These are phyloP conservation scores for Globisporangium alternatum DNA, from an alignment of 352 stramenopile species.

Conservation along the genomic window DNA sequence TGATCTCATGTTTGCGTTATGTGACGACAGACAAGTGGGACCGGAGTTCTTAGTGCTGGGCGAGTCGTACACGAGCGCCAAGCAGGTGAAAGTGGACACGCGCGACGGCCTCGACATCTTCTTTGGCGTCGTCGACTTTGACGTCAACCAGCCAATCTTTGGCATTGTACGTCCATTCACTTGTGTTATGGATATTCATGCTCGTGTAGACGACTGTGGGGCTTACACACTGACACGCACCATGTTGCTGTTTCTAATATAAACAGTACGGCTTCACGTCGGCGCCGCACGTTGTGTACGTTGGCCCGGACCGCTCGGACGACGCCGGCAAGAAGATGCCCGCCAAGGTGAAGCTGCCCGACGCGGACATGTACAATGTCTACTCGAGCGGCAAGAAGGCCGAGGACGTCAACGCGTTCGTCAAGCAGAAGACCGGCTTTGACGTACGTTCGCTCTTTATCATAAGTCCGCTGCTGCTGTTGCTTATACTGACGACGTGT, in stretches of 20 bases:
- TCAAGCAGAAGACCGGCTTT: slow-evolving; percentile 83
- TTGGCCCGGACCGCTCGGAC: slow-evolving; percentile 54
- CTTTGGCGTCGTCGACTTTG: slow-evolving; percentile 79
- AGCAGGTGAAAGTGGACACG: slow-evolving; percentile 72
- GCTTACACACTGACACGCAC: not conserved
- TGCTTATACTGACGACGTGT: not conserved
- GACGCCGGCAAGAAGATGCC: slow-evolving; percentile 49
- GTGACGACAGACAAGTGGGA: slow-evolving; percentile 37
- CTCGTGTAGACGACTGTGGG: not conserved
- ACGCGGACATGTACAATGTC: slow-evolving; percentile 72
- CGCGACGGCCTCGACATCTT: slow-evolving; percentile 74
- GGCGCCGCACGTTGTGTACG: slow-evolving; percentile 72
- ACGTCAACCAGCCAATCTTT: slow-evolving; percentile 64
- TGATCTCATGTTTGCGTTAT: not conserved
- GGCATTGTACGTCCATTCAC: slow-evolving; percentile 33
- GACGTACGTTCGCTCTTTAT: slow-evolving; percentile 32
- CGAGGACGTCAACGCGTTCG: slow-evolving; percentile 63
- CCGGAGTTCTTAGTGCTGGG: slow-evolving; percentile 66
- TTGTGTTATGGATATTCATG: not conserved
- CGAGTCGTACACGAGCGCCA: slow-evolving; percentile 59
- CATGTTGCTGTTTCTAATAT: not conserved
- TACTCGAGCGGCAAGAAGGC: slow-evolving; percentile 74
- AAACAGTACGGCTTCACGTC: slow-evolving; percentile 74
- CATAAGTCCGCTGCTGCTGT: not conserved
- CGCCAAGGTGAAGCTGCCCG: slow-evolving; percentile 48